A percentile compares a stretch with the other conserved stretches of the same genome.
These are phyloP conservation scores for Monilinia aucupariae DNA, from an alignment of 2,329 filamentous ascomycete species.

Conservation along the genomic window DNA sequence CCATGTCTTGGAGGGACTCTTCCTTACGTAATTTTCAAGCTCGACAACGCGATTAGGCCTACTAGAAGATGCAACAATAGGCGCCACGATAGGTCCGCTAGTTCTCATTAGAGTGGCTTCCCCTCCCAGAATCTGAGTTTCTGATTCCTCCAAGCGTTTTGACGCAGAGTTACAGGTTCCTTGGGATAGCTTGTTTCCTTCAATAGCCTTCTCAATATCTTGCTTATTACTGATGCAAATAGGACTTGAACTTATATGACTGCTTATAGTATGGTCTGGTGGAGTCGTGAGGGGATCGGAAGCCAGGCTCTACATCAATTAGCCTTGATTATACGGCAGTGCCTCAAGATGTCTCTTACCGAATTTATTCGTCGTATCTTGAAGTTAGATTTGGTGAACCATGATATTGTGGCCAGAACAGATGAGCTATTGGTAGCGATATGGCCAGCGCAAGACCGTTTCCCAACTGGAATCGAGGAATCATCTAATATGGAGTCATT, in stretches of 20 bases:
- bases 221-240: background rate
- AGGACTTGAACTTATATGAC: background rate
- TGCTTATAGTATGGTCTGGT: background rate
- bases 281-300: background rate
- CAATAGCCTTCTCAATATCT: background rate
- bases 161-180: background rate
- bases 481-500: too few species aligned
- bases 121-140: background rate
- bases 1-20: background rate
- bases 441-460: background rate
- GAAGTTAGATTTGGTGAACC: background rate
- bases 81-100: too few species aligned
- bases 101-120: accelerated
- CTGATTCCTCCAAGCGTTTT: background rate
- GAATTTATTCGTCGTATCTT: background rate
- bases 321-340: background rate
- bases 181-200: background rate
- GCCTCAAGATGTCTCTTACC: background rate
- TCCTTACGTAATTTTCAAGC: too few species aligned
- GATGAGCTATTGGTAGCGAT: background rate
- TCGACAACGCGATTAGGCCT: background rate
- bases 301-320: background rate
- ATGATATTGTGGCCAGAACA: background rate
- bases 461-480: background rate
- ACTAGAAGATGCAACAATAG: background rate